Base-by-base conservation (phyloP, 371 early-diverging fungal genomes). In the Mortierella sp. region DNA sequence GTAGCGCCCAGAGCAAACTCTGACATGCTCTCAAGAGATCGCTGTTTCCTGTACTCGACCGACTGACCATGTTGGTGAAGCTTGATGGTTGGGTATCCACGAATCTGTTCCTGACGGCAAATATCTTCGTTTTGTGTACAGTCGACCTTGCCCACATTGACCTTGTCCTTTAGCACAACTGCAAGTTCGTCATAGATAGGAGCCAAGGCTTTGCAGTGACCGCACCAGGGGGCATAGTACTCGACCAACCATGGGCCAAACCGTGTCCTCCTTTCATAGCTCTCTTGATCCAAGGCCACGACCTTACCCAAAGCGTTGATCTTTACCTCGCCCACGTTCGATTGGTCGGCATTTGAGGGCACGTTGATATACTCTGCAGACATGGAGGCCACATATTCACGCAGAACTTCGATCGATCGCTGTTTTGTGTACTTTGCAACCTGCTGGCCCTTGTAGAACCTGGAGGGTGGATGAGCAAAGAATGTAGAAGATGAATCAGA, bases 191-290 rank as follows among this genome's bases (percentile, higher is more conserved):
- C 86, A 90, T 92, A 96, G n/a, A 84, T 82, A 9, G 96, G 95
- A 19, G 92, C 93, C 71, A 97, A 80, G 0, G 77, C 64, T 73
- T 93, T 82, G 81, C 98, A 97, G 80, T 94, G 93, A 17, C 85
- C 81, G 71, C 96, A 96, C 93, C 94, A 95, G 8, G 96, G 95
- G 19, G 95, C 92, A 80, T 87, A 92, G 79, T 90, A 94, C 71
- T 92, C 91, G 67, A 95, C 63, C 61, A 94, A 90, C 91, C 87
- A 91, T 37, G 87, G 83, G 37, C 76, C 76, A 31, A 56, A 60
- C 17, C 21, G 39, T 10, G 57, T 64, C 41, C 68, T 48, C 44
- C 64, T 57, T 29, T 51, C 55, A 34, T 53, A 74, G 41, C 64
- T 68, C 52, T 74, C 76, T 1, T 25, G 4, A 22, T 63, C 64